Evolutionary conservation across 2,329 filamentous ascomycete genomes (phyloP).

Genomic region (Fusarium decemcellulare): DNA sequence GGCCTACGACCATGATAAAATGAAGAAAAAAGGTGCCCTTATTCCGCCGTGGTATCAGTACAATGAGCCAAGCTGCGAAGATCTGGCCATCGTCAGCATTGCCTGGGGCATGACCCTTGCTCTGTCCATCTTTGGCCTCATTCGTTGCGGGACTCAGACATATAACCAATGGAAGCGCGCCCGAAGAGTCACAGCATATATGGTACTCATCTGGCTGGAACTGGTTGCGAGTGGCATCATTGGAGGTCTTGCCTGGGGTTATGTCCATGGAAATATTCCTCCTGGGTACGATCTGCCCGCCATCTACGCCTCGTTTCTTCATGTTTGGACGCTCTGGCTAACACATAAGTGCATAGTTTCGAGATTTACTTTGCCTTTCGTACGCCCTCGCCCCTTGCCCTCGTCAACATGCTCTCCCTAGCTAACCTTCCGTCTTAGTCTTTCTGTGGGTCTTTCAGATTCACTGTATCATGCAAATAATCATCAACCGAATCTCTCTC

Average conservation of each 20-base stretch:
- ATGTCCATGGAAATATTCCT: slow-evolving; percentile 50
- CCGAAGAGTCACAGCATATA: slow-evolving; percentile 53
- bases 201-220: slow-evolving; percentile 59
- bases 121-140: slow-evolving; percentile 51
- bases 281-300: slow-evolving; percentile 33
- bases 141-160: slow-evolving; percentile 55
- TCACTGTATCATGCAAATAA: slow-evolving; percentile 64
- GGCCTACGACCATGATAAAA: slow-evolving; percentile 37
- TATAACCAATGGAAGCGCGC: slow-evolving; percentile 49
- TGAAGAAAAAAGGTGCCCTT: slow-evolving; percentile 38
- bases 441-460: slow-evolving; percentile 55
- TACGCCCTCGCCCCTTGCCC: slow-evolving; percentile 9
- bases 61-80: slow-evolving; percentile 40
- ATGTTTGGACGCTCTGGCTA: background rate
- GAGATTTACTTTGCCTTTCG: slow-evolving; percentile 42
- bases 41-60: slow-evolving; percentile 45
- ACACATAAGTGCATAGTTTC: slow-evolving; percentile 46
- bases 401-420: background rate
- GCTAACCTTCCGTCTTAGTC: slow-evolving; percentile 47
- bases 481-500: slow-evolving; percentile 64
- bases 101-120: slow-evolving; percentile 56
- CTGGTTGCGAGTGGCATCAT: slow-evolving; percentile 52
- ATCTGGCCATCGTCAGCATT: slow-evolving; percentile 54
- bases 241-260: slow-evolving; percentile 54
- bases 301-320: background rate